phyloP scores from a whole-genome alignment of 768 basidiomycete genomes.

The Rhizopogon rudus region DNA sequence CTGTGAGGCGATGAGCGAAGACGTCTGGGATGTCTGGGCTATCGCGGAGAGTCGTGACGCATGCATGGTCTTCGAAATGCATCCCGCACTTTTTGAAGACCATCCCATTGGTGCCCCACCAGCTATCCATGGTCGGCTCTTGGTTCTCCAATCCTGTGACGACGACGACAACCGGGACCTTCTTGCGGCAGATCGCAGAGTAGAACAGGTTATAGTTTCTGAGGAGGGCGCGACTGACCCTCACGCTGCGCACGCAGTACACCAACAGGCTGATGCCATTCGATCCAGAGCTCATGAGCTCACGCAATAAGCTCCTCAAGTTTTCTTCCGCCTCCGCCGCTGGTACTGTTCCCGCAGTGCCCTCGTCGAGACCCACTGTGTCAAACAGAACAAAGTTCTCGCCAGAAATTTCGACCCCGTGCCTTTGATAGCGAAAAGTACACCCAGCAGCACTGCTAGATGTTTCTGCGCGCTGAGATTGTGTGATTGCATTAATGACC shows the following conservation, averaged over 20 bases:
- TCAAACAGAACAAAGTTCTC: slow-evolving; percentile 23
- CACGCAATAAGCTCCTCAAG: slow-evolving; percentile 15
- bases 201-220: slow-evolving; percentile 36
- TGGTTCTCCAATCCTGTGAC: slow-evolving; percentile 34
- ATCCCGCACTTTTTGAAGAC: slow-evolving; percentile 21
- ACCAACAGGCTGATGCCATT: slow-evolving; percentile 35
- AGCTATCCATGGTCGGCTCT: slow-evolving; percentile 22
- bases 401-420: slow-evolving; percentile 1
- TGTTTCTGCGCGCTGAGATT: neutral
- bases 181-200: slow-evolving; percentile 31
- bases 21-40: too few relatives aligned
- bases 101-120: slow-evolving; percentile 30
- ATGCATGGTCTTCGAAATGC: too few relatives aligned
- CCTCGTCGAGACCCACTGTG: slow-evolving; percentile 32
- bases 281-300: slow-evolving; percentile 8
- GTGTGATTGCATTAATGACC: slow-evolving; percentile 19
- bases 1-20: neutral
- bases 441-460: slow-evolving; percentile 12
- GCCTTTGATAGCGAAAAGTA: slow-evolving; percentile 8
- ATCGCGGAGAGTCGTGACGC: too few relatives aligned
- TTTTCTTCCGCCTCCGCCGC: slow-evolving; percentile 10
- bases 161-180: slow-evolving; percentile 34
- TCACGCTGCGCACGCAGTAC: slow-evolving; percentile 12
- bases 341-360: too few relatives aligned
- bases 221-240: slow-evolving; percentile 7